Percentiles rank a stretch among this genome's conserved stretches.
Evolutionary conservation across 805 yeast genomes (phyloP).

Genomic region (Hanseniaspora osmophila): DNA sequence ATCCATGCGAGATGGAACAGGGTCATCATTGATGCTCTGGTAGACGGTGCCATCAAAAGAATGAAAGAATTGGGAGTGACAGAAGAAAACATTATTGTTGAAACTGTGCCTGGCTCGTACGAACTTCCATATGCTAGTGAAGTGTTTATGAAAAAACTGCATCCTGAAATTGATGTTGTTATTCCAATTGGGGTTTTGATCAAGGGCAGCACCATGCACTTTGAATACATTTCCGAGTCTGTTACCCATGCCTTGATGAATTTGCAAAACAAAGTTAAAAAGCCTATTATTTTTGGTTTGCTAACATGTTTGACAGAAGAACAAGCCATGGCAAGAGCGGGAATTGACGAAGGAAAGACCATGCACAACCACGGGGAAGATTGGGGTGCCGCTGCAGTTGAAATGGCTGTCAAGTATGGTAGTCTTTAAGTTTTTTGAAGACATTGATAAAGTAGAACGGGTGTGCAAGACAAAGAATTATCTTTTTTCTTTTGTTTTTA

Average conservation of each 20-base stretch:
- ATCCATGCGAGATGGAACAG: constrained; percentile 94
- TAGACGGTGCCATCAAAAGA: constrained; percentile 57
- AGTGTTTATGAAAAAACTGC: constrained; percentile 25
- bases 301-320: constrained; percentile 87
- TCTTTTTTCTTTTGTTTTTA: too few relatives aligned
- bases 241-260: constrained; percentile 76
- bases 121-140: constrained; percentile 76
- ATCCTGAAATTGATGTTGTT: constrained; percentile 58
- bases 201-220: constrained; percentile 96
- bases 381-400: constrained; percentile 99
- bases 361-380: constrained; percentile 95
- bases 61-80: constrained; percentile 53
- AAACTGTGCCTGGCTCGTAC: constrained; percentile 87
- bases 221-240: constrained; percentile 90
- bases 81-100: constrained; percentile 62
- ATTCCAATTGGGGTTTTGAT: constrained; percentile 90
- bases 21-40: constrained; percentile 61
- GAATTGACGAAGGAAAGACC: constrained; percentile 44
- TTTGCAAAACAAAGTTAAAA: constrained; percentile 50
- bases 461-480: too few relatives aligned
- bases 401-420: constrained; percentile 52
- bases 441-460: too few relatives aligned
- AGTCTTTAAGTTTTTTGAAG: too few relatives aligned
- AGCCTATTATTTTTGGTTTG: constrained; percentile 87
- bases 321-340: constrained; percentile 89